phyloP scores from a whole-genome alignment of 371 early-diverging fungal genomes.

The Mortierella sp. region DNA sequence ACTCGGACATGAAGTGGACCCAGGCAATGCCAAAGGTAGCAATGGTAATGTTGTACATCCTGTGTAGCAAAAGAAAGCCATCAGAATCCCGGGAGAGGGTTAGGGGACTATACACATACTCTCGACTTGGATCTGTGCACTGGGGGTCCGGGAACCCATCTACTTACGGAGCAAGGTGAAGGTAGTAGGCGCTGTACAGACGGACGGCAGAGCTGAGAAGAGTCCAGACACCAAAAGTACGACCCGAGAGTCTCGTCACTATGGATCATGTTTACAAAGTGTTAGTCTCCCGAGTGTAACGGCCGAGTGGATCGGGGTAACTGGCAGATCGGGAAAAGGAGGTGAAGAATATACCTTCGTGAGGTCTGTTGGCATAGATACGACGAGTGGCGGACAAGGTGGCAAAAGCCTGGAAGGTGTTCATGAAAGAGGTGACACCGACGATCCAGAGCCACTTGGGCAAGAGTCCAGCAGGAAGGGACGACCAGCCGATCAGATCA shows the following conservation, averaged over 20 bases:
- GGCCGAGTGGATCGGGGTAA: neutral
- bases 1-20: constrained; percentile 75
- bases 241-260: constrained; percentile 77
- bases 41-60: constrained; percentile 76
- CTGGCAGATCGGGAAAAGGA: too few species aligned
- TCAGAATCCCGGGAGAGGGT: too few species aligned
- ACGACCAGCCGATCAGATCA: constrained; percentile 51
- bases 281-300: too few species aligned
- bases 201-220: constrained; percentile 79
- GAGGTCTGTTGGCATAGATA: constrained; percentile 72
- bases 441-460: constrained; percentile 78
- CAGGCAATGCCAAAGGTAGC: constrained; percentile 80
- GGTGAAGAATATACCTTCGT: constrained; percentile 58
- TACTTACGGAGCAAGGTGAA: constrained; percentile 74
- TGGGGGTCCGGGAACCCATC: neutral
- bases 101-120: too few species aligned
- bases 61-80: constrained; percentile 35
- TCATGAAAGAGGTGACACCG: constrained; percentile 77
- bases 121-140: neutral
- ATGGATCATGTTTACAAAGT: neutral
- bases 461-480: constrained; percentile 70
- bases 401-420: constrained; percentile 79
- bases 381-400: constrained; percentile 72
- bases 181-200: constrained; percentile 80
- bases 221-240: constrained; percentile 87